phyloP scores from a whole-genome alignment of 1,284 basidiomycete genomes.

The Gymnopus androsaceus region DNA sequence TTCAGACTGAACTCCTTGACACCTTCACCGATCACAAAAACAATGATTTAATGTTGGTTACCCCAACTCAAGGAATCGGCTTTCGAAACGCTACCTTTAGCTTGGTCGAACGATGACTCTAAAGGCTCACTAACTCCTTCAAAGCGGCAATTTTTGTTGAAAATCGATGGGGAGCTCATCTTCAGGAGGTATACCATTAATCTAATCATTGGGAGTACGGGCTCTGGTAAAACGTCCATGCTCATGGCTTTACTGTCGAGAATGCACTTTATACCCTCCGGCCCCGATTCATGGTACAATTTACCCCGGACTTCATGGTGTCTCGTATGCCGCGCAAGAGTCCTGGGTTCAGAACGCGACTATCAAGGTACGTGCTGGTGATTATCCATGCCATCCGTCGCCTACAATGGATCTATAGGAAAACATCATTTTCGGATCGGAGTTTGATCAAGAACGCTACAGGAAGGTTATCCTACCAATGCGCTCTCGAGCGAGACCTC shows the following conservation, averaged over 20 bases:
- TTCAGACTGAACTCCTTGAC: conserved; percentile 8
- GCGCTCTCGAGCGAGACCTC: conserved; percentile 60
- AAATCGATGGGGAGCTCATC: conserved; percentile 48
- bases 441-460: conserved; percentile 74
- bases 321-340: conserved; percentile 79
- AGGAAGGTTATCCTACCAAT: conserved; percentile 59
- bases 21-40: neutral
- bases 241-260: conserved; percentile 62
- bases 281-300: conserved; percentile 60
- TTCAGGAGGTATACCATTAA: conserved; percentile 62
- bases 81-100: conserved; percentile 44
- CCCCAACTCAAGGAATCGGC: conserved; percentile 34
- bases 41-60: neutral
- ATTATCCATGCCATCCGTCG: too few species aligned
- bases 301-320: conserved; percentile 65
- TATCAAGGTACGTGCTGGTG: conserved; percentile 42
- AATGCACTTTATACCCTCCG: conserved; percentile 63
- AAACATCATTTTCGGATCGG: conserved; percentile 84
- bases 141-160: conserved; percentile 49
- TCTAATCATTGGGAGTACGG: conserved; percentile 62
- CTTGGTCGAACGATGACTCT: too few species aligned
- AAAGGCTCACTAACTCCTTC: too few species aligned
- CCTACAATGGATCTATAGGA: too few species aligned
- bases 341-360: conserved; percentile 70
- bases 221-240: conserved; percentile 46